Conservation (phyloP, 768 basidiomycete genomes). For the Lyophyllum decastes region DNA sequence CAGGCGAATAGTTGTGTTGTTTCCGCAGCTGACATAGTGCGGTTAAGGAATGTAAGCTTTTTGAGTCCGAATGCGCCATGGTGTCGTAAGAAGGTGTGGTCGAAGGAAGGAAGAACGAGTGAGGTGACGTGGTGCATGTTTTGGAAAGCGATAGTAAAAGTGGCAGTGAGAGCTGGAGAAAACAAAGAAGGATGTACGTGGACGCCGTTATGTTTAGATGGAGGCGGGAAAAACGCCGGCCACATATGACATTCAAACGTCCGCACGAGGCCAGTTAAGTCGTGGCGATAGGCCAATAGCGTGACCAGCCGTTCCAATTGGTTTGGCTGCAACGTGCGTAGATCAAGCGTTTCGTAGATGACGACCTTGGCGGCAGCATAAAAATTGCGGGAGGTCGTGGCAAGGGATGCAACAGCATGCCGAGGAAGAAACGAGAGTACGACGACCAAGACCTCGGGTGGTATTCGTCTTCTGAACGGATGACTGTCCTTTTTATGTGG, state of each 20-base stretch:
- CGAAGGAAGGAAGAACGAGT: conserved; percentile 44
- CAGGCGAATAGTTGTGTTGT: conserved; percentile 36
- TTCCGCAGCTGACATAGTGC: conserved; percentile 31
- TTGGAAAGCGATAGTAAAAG: conserved; percentile 44
- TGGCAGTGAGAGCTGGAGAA: conserved; percentile 34
- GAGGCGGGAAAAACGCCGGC: conserved; percentile 39
- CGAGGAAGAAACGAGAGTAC: conserved; percentile 38
- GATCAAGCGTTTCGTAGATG: conserved; percentile 36
- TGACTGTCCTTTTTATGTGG: conserved; percentile 2
- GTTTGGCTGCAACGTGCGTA: conserved; percentile 27
- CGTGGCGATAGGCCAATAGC: conserved; percentile 36
- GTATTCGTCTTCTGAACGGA: conserved; percentile 21
- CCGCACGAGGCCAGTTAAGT: conserved; percentile 41
- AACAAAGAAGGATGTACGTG: conserved; percentile 9
- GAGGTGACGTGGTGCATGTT: conserved; percentile 46
- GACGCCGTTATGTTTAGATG: not conserved
- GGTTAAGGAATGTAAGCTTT: conserved; percentile 38
- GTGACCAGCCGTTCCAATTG: conserved; percentile 37
- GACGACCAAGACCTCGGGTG: conserved; percentile 32
- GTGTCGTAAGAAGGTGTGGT: conserved; percentile 40
- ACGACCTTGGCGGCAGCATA: conserved; percentile 30
- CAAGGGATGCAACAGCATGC: conserved; percentile 26
- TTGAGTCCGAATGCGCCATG: conserved; percentile 44
- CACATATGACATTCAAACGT: conserved; percentile 42
- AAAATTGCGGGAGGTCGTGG: conserved; percentile 34